A percentile compares a stretch with the other conserved stretches of the same genome.
phyloP scores from a whole-genome alignment of 257 asterid genomes.

The Hygrophila difformis region DNA sequence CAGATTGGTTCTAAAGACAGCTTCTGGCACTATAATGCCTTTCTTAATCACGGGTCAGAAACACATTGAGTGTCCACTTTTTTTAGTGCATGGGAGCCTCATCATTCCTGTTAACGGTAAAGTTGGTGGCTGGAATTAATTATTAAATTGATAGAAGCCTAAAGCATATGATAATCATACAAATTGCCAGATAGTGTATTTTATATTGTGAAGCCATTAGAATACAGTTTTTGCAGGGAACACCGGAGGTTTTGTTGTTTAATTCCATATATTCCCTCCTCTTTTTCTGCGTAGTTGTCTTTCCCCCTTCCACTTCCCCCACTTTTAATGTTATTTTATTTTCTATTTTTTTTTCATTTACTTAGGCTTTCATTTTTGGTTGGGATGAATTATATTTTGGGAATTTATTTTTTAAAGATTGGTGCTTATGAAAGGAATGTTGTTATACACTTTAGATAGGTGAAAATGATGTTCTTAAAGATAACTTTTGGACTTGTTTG shows the following conservation, averaged over 20 bases:
- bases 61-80: neutral
- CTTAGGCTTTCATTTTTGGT: neutral
- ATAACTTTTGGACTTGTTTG: no score
- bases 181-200: no score
- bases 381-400: neutral
- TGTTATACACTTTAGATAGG: neutral
- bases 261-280: neutral
- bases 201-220: neutral
- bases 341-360: no score
- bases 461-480: neutral
- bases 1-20: neutral
- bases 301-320: neutral
- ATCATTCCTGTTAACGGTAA: neutral
- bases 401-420: no score
- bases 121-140: constrained; percentile 26
- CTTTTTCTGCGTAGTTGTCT: neutral
- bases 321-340: no score
- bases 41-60: neutral
- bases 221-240: no score
- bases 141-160: neutral
- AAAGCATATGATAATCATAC: constrained; percentile 7
- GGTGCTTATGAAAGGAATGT: neutral
- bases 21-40: neutral
- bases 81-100: neutral
- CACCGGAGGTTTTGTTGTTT: neutral